Evolutionary conservation across 495 filamentous ascomycete species (phyloP).

Genomic region (Tirmania nivea): DNA sequence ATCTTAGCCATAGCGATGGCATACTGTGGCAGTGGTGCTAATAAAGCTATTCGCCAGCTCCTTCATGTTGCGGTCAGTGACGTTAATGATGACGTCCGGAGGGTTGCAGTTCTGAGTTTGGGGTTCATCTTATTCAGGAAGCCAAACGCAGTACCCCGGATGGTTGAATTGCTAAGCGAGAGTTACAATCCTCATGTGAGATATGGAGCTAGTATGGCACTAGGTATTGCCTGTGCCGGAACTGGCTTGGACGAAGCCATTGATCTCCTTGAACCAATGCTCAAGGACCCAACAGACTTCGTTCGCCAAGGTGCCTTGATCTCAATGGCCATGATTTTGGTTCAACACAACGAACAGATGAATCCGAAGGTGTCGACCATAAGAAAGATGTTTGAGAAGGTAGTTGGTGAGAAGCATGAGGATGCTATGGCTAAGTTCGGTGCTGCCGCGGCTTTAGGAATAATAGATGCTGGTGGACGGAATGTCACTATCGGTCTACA

Average conservation of each 20-base stretch:
- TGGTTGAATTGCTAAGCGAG: conserved; percentile 96
- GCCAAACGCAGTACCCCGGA: conserved; percentile 85
- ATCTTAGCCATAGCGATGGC: conserved; percentile 97
- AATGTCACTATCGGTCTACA: conserved; percentile 97
- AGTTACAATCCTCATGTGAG: conserved; percentile 98
- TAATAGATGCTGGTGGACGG: conserved; percentile 92
- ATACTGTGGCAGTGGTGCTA: conserved; percentile 91
- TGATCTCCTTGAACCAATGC: conserved; percentile 94
- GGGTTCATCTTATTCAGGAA: conserved; percentile 98
- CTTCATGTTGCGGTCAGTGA: conserved; percentile 94
- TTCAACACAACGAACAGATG: conserved; percentile 92
- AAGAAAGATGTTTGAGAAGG: conserved; percentile 69
- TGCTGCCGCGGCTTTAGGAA: conserved; percentile 77
- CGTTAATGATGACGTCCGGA: conserved; percentile 91
- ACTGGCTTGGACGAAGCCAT: conserved; percentile 94
- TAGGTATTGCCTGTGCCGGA: conserved; percentile 93
- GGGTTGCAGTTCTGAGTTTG: conserved; percentile 92
- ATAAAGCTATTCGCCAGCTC: conserved; percentile 95
- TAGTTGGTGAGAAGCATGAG: conserved; percentile 85
- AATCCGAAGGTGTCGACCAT: conserved; percentile 70
- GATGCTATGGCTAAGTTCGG: conserved; percentile 99
- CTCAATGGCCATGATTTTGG: conserved; percentile 85
- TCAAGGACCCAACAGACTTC: conserved; percentile 97
- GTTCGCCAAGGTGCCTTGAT: conserved; percentile 96
- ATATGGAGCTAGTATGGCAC: conserved; percentile 93